Base-by-base conservation (phyloP, 192 early-diverging fungal genomes). In the Umbelopsis isabellina region DNA sequence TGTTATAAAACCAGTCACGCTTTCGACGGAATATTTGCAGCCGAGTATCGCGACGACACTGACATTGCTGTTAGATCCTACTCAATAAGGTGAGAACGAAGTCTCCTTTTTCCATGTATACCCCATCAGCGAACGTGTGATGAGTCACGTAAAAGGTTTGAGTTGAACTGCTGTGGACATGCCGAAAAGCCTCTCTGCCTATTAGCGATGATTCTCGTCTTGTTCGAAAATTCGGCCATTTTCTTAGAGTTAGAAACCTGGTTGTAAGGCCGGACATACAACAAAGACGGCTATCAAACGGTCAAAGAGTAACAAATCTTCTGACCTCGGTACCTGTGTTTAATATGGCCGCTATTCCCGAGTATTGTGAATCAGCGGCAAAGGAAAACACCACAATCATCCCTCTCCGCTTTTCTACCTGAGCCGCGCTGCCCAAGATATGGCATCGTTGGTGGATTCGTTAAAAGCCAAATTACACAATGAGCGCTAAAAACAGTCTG, bases 211-310 rank as follows among this genome's bases (percentile, higher is more conserved):
- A 41, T 41, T 25, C 25, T 8, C 55, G 21, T 30, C 25, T 61
- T 79, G 77, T 79, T 75, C 69, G 77, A 64, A 79, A 74, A 75
- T 73, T 79, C 74, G 69, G 66, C 73, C 41, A 35, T 48, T 48
- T 67, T 78, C 65, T 51, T 50, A 35, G 66, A 73, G 30, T 55
- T 58, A 22, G 71, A 65, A 66, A 58, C 55, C 23, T 53, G 53
- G 66, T 64, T 51, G 78, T 79, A 79, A 79, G 78, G 78, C 78
- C 78, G 70, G 65, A 79, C 78, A 79, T 33, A 79, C 55, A 79
- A 66, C 16, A 72, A 75, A 47, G n/a, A 50, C 30, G 16, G 49
- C n/a, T 49, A 10, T 61, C 27, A 8, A 23, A 18, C 46, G 23
- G 1, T 21, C 2, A 16, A 18, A 48, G 47, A 2, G 30, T 0